phyloP scores from a whole-genome alignment of 2,329 filamentous ascomycete species.

The Alternaria dauci region DNA sequence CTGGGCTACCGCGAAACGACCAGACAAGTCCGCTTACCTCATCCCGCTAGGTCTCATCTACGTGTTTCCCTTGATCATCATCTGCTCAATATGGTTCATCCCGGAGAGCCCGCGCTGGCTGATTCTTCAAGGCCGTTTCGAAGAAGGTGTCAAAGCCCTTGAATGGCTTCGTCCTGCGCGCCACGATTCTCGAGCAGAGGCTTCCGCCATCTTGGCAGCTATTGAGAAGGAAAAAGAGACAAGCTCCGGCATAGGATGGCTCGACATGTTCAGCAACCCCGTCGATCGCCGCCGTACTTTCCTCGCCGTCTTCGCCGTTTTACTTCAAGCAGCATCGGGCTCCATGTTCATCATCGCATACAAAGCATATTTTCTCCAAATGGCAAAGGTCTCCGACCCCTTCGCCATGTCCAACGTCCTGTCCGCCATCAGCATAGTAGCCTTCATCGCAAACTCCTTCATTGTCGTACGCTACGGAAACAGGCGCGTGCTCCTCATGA shows the following conservation, averaged over 20 bases:
- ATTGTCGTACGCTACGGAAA: conserved; percentile 64
- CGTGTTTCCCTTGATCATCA: conserved; percentile 55
- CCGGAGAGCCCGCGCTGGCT: conserved; percentile 46
- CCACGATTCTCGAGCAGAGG: conserved; percentile 52
- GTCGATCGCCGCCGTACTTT: conserved; percentile 47
- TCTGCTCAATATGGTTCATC: conserved; percentile 47
- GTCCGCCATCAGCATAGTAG: conserved; percentile 62
- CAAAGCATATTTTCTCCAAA: conserved; percentile 67
- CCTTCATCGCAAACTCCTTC: conserved; percentile 62
- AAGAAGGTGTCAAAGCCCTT: conserved; percentile 51
- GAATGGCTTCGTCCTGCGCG: conserved; percentile 45
- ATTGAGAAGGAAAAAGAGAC: conserved; percentile 47
- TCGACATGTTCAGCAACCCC: conserved; percentile 50
- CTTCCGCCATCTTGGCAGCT: conserved; percentile 41
- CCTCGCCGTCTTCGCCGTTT: conserved; percentile 47
- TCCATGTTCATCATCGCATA: conserved; percentile 51
- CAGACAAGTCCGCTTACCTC: conserved; percentile 50
- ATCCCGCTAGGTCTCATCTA: conserved; percentile 64
- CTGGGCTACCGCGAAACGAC: conserved; percentile 55
- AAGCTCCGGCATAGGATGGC: conserved; percentile 37
- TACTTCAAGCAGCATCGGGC: conserved; percentile 49
- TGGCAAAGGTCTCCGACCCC: conserved; percentile 64
- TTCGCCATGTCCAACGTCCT: conserved; percentile 67
- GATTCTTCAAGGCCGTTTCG: conserved; percentile 42
- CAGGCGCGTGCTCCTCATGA: conserved; percentile 62